phyloP scores from a whole-genome alignment of 2,329 filamentous ascomycete genomes.

The Ophiostoma himal-ulmi region DNA sequence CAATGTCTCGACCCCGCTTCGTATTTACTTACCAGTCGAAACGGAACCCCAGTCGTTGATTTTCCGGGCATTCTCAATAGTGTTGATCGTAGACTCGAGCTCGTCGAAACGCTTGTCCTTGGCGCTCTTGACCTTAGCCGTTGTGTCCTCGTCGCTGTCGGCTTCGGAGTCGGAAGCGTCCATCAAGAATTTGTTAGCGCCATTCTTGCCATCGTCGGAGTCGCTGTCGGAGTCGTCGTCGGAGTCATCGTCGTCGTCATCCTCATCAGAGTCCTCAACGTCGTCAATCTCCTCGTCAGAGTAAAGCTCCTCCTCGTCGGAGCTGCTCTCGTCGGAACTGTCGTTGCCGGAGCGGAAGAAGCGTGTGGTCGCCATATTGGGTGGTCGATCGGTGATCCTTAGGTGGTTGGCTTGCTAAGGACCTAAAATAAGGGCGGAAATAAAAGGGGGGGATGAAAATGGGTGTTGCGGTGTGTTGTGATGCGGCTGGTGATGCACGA shows the following conservation, averaged over 20 bases:
- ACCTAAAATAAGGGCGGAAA: background rate
- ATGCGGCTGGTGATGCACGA: conserved; percentile 17
- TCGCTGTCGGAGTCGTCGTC: conserved; percentile 49
- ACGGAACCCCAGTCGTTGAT: conserved; percentile 97
- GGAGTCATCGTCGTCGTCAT: conserved; percentile 55
- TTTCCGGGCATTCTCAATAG: conserved; percentile 95
- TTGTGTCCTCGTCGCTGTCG: conserved; percentile 76
- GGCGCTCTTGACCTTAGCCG: conserved; percentile 87
- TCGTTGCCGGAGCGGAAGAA: conserved; percentile 91
- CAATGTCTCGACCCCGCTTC: background rate
- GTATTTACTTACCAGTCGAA: conserved; percentile 61
- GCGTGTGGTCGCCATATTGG: conserved; percentile 68
- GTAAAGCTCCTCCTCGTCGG: conserved; percentile 95
- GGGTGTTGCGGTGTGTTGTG: background rate
- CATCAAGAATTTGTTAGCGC: conserved; percentile 79
- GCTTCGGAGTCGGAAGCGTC: conserved; percentile 64
- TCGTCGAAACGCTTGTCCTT: conserved; percentile 97
- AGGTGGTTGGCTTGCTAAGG: conserved; percentile 7
- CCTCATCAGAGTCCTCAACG: conserved; percentile 59
- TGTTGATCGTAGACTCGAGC: conserved; percentile 78
- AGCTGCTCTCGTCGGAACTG: conserved; percentile 93
- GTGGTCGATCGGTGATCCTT: conserved; percentile 14
- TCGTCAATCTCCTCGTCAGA: conserved; percentile 59
- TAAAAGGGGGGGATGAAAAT: background rate
- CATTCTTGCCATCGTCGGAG: conserved; percentile 56